phyloP scores from a whole-genome alignment of 2,329 filamentous ascomycete species.

The Fusarium penzigii region DNA sequence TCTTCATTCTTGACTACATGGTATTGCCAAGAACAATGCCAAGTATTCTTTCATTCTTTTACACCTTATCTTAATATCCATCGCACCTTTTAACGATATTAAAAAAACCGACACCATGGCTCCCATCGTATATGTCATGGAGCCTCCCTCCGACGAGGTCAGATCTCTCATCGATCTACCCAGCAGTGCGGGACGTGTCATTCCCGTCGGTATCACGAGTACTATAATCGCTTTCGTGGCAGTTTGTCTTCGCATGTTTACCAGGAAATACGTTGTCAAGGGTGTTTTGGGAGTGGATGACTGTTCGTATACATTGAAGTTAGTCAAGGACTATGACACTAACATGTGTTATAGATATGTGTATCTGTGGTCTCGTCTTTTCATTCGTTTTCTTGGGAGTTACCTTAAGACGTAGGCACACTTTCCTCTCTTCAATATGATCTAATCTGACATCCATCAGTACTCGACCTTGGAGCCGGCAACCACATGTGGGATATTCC shows the following conservation, averaged over 20 bases:
- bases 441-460: constrained; percentile 6
- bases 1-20: not conserved
- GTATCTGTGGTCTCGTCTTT: constrained; percentile 25
- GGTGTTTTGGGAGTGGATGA: constrained; percentile 30
- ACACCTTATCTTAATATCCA: not conserved
- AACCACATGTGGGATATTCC: constrained; percentile 33
- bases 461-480: constrained; percentile 27
- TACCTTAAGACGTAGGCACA: constrained; percentile 22
- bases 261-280: constrained; percentile 30
- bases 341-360: constrained; percentile 22
- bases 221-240: constrained; percentile 24
- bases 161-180: constrained; percentile 22
- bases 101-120: constrained; percentile 19
- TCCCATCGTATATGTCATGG: constrained; percentile 62
- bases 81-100: too few species aligned
- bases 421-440: fast-evolving
- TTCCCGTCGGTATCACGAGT: constrained; percentile 24
- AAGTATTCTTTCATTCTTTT: not conserved
- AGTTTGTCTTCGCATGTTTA: constrained; percentile 29
- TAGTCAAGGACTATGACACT: not conserved
- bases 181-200: constrained; percentile 21
- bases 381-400: constrained; percentile 26
- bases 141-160: constrained; percentile 27
- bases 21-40: too few species aligned
- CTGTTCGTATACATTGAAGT: constrained; percentile 17